Conservation (phyloP, 2,329 filamentous ascomycete genomes). For the Dryadomyces quercus-mongolicae region DNA sequence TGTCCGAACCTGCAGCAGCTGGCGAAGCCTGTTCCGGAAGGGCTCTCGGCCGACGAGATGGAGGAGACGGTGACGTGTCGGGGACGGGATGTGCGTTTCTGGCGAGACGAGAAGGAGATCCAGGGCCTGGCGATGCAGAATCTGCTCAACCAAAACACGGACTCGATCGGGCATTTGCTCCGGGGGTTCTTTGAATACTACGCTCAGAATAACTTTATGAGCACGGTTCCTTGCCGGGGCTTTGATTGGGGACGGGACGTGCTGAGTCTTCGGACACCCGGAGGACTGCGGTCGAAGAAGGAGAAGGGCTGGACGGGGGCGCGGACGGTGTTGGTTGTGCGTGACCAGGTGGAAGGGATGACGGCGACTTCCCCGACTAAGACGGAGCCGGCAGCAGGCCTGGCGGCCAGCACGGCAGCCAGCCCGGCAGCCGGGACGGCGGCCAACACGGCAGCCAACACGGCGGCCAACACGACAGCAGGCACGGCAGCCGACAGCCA, state of each 20-base stretch:
- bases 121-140: conserved; percentile 42
- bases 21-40: conserved; percentile 26
- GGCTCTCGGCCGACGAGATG: conserved; percentile 23
- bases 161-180: conserved; percentile 59
- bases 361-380: neutral
- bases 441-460: too few relatives aligned
- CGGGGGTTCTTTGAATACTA: conserved; percentile 85
- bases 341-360: conserved; percentile 19
- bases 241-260: conserved; percentile 78
- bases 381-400: neutral
- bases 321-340: conserved; percentile 51
- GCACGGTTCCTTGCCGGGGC: conserved; percentile 35
- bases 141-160: conserved; percentile 53
- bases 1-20: conserved; percentile 68
- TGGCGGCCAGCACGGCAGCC: neutral
- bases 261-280: conserved; percentile 59
- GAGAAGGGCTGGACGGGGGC: conserved; percentile 82
- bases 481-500: conserved; percentile 7
- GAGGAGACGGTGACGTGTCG: conserved; percentile 37
- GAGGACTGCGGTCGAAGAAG: conserved; percentile 60
- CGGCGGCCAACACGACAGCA: too few relatives aligned
- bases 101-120: conserved; percentile 63
- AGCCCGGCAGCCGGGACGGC: neutral
- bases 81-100: conserved; percentile 64
- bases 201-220: conserved; percentile 46